Conservation (phyloP, 2,329 filamentous ascomycete genomes). For the Conoideocrella luteorostrata region DNA sequence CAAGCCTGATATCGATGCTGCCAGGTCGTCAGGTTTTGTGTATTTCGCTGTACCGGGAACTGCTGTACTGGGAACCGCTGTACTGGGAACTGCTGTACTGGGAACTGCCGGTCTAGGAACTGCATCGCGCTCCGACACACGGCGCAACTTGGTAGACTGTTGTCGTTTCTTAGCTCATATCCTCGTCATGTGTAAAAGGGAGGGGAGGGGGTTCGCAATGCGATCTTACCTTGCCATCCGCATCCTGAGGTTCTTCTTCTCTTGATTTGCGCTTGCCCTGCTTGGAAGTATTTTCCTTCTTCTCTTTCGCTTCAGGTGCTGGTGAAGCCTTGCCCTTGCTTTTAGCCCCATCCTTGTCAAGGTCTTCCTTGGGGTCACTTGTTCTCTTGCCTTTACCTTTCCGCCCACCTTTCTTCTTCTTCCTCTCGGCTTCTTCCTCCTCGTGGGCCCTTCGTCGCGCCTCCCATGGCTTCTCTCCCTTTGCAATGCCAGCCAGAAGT, state of each 20-base stretch:
- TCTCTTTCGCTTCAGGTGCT: slow-evolving; percentile 39
- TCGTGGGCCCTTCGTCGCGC: slow-evolving; percentile 57
- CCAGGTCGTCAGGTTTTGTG: slow-evolving; percentile 44
- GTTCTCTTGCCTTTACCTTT: slow-evolving; percentile 57
- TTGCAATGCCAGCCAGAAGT: slow-evolving; percentile 69
- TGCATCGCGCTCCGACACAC: slow-evolving; percentile 45
- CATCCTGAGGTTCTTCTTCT: slow-evolving; percentile 51
- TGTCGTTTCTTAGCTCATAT: not conserved
- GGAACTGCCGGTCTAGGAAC: slow-evolving; percentile 25
- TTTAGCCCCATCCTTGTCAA: slow-evolving; percentile 34
- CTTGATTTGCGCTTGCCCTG: slow-evolving; percentile 51
- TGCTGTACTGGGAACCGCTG: too few species aligned
- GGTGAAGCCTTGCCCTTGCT: slow-evolving; percentile 33
- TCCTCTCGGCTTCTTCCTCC: slow-evolving; percentile 54
- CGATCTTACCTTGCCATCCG: slow-evolving; percentile 39
- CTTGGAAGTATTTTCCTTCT: slow-evolving; percentile 37
- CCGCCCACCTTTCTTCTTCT: slow-evolving; percentile 53
- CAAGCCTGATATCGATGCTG: slow-evolving; percentile 46
- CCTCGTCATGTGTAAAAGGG: not conserved
- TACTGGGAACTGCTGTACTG: too few species aligned
- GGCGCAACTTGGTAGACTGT: slow-evolving; percentile 42
- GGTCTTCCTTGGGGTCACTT: slow-evolving; percentile 60
- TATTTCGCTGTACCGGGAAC: slow-evolving; percentile 33
- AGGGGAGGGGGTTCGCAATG: too few species aligned
- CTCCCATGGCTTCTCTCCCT: slow-evolving; percentile 85